These are phyloP conservation scores for Eucalyptus polybractea DNA, from an alignment of 345 rosid genomes.

Conservation along the genomic window DNA sequence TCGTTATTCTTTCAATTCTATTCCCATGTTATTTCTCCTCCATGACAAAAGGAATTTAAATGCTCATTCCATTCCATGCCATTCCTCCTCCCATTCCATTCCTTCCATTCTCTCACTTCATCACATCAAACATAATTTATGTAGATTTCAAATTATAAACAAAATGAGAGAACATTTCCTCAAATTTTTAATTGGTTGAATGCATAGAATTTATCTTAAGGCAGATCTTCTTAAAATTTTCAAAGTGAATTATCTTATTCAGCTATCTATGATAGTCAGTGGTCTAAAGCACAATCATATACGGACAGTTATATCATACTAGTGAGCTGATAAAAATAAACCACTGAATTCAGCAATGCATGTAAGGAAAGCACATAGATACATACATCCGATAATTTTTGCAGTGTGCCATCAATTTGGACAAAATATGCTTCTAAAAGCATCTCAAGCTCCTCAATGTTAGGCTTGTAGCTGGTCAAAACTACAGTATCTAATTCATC, in stretches of 20 bases:
- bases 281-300: not conserved
- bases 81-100: not conserved
- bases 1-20: not conserved
- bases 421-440: slow-evolving; percentile 48
- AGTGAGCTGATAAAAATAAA: not conserved
- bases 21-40: not conserved
- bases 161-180: not conserved
- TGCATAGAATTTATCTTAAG: not conserved
- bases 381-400: slow-evolving; percentile 35
- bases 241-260: not conserved
- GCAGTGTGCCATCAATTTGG: slow-evolving; percentile 34
- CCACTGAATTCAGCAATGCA: not conserved
- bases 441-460: slow-evolving; percentile 45
- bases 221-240: not conserved
- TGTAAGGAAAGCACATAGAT: not conserved
- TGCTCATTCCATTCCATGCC: not conserved
- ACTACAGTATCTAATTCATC: not conserved
- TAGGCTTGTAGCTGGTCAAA: slow-evolving; percentile 5
- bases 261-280: not conserved
- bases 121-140: not conserved
- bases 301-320: not conserved
- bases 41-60: not conserved
- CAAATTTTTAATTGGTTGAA: not conserved
- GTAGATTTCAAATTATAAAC: not conserved
- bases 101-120: not conserved